A percentile compares a stretch with the other conserved stretches of the same genome.
phyloP scores from a whole-genome alignment of 176 grass and related monocot genomes.

The Oryza punctata region DNA sequence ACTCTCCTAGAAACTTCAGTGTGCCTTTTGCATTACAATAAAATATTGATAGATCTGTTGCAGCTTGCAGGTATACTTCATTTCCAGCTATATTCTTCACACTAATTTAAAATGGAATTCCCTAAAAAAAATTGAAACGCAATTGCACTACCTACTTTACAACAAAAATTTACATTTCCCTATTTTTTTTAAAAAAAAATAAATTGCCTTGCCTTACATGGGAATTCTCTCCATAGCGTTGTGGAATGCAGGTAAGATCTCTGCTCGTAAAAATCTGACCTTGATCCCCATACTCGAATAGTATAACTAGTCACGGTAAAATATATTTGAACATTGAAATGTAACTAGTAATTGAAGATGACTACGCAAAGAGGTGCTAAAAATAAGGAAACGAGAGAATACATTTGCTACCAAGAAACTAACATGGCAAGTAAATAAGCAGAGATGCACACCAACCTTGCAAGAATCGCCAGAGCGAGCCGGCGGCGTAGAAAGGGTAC shows the following conservation, averaged over 20 bases:
- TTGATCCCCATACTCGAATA: background rate
- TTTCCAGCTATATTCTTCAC: background rate
- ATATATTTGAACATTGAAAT: background rate
- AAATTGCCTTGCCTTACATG: background rate
- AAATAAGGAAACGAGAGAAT: background rate
- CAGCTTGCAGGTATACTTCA: background rate
- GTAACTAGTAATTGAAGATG: background rate
- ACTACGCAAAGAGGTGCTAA: background rate
- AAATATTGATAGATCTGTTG: background rate
- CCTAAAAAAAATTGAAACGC: too few species aligned
- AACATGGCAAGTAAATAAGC: background rate
- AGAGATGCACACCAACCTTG: constrained; percentile 45
- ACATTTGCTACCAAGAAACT: constrained; percentile 5
- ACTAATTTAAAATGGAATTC: background rate
- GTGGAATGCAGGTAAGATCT: constrained; percentile 13
- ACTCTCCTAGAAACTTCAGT: background rate
- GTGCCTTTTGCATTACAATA: background rate
- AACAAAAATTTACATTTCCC: background rate
- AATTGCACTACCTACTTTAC: background rate
- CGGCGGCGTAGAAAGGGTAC: constrained; percentile 86
- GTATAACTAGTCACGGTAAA: background rate
- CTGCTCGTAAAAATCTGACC: constrained; percentile 1
- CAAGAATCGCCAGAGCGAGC: constrained; percentile 72
- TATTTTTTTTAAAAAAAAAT: background rate
- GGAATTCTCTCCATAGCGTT: background rate